Evolutionary conservation across 176 grass and related monocot genomes (phyloP), one percentile per base, ranked within the genome.

Genomic region (Elaeis guineensis): DNA sequence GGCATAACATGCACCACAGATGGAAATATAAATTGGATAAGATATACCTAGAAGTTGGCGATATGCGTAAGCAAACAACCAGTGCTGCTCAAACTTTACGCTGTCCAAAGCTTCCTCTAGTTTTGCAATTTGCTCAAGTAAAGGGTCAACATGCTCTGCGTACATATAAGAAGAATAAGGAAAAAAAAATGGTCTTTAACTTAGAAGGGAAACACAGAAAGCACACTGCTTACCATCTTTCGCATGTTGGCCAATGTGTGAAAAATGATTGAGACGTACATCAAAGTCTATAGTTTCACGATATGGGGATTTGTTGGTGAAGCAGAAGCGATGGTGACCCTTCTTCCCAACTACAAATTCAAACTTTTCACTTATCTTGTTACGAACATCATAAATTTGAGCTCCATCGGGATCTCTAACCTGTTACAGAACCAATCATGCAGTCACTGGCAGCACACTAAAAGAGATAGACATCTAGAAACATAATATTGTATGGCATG

Each of bases 221-320:
- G 2, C 35, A 44, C 8, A 44, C 35, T 0, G 11, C 71, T 57
- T 80, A 92, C 93, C 93, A 61, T 92, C 87, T 83, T 92, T 92
- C 3, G 84, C 87, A 77, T 98, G 81, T 62, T 89, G 76, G 15
- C 92, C 88, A 17, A 79, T 83, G 67, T 98, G 86, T 17, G 79
- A 81, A 70, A 83, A 89, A 66, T 89, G 82, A 3, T 79, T 78
- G 57, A 92, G 57, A 65, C 86, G 85, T 15, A 98, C 93, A 71
- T 98, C 84, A 24, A 98, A 98, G 73, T 86, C 88, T 32, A 92
- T 71, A 64, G 84, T 98, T 76, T 89, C 93, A 83, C 89, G 93
- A 63, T 89, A 92, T 0, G 88, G 87, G 11, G 93, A 92, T 51
- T 86, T 89, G 12, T 89, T 98, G 21, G 71, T 89, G 67, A 98